Evolutionary conservation across 2,329 filamentous ascomycete genomes (phyloP).

Genomic region (Xylaria sp.): DNA sequence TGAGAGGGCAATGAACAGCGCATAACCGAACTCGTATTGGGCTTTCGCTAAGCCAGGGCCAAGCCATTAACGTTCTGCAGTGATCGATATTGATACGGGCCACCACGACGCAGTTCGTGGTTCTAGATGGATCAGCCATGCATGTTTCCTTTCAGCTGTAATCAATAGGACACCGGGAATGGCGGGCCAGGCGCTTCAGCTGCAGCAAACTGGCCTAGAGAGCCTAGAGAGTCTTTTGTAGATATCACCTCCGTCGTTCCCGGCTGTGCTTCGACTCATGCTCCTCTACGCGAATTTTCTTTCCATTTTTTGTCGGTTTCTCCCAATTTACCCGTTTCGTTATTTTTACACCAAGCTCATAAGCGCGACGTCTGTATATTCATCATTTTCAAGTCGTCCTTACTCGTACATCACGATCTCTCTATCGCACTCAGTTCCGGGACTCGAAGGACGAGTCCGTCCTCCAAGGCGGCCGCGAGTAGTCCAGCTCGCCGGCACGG

Average conservation of each 20-base stretch:
- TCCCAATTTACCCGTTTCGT: not conserved
- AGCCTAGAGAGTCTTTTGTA: not conserved
- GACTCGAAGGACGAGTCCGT: not conserved
- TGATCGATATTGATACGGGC: conserved; percentile 9
- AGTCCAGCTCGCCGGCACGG: conserved; percentile 3
- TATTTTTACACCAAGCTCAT: not conserved
- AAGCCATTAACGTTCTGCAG: conserved; percentile 6
- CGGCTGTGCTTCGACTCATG: not conserved
- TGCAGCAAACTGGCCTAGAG: conserved; percentile 12
- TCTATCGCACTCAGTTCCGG: not conserved
- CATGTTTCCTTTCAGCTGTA: conserved; percentile 29
- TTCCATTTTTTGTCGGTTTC: not conserved
- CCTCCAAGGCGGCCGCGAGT: conserved; percentile 10
- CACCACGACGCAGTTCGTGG: conserved; percentile 21
- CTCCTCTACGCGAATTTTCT: not conserved
- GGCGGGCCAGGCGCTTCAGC: conserved; percentile 27
- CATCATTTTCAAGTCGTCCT: not conserved
- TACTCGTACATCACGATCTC: too few relatives aligned
- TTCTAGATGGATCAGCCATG: conserved; percentile 26
- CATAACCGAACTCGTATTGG: conserved; percentile 31
- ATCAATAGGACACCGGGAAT: conserved; percentile 11
- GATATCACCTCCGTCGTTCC: conserved; percentile 23
- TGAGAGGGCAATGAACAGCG: conserved; percentile 19
- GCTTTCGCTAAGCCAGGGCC: conserved; percentile 23
- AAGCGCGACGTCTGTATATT: not conserved